These are phyloP conservation scores for Daedalea quercina DNA, from an alignment of 768 basidiomycete genomes.

Conservation along the genomic window DNA sequence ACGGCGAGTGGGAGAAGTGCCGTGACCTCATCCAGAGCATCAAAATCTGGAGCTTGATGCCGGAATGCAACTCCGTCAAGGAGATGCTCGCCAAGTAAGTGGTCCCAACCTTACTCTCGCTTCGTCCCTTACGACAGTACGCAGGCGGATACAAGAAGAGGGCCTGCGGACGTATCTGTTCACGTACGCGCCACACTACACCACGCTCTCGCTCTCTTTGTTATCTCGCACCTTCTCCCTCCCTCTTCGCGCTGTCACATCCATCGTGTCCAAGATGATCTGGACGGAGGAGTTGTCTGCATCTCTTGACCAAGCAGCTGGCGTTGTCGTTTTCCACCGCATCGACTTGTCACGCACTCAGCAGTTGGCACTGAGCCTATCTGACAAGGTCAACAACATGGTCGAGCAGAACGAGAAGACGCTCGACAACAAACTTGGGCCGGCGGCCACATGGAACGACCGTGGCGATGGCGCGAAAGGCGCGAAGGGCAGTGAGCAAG, in stretches of 20 bases:
- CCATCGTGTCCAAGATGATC: slow-evolving; percentile 96
- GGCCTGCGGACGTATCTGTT: slow-evolving; percentile 95
- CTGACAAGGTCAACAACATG: slow-evolving; percentile 81
- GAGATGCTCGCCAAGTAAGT: slow-evolving; percentile 87
- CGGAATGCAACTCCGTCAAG: slow-evolving; percentile 79
- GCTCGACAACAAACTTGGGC: slow-evolving; percentile 78
- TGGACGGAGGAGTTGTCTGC: slow-evolving; percentile 95
- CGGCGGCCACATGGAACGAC: slow-evolving; percentile 55
- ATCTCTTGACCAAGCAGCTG: slow-evolving; percentile 85
- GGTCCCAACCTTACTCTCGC: slow-evolving; percentile 19
- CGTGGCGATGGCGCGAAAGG: slow-evolving; percentile 64
- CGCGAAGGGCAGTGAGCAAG: slow-evolving; percentile 75
- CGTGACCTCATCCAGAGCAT: slow-evolving; percentile 90
- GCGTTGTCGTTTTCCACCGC: slow-evolving; percentile 90
- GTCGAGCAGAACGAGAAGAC: slow-evolving; percentile 92
- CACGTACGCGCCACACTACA: slow-evolving; percentile 95
- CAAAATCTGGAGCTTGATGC: slow-evolving; percentile 98
- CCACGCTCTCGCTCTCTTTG: slow-evolving; percentile 80
- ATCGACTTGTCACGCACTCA: slow-evolving; percentile 85
- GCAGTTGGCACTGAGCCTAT: slow-evolving; percentile 81
- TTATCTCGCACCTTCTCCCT: slow-evolving; percentile 87
- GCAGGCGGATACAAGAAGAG: slow-evolving; percentile 97
- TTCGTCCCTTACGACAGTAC: not conserved
- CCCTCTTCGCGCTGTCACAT: slow-evolving; percentile 73
- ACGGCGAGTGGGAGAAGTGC: slow-evolving; percentile 96